Evolutionary conservation across 352 stramenopile species (phyloP).

Genomic region (Phytophthora sp.): DNA sequence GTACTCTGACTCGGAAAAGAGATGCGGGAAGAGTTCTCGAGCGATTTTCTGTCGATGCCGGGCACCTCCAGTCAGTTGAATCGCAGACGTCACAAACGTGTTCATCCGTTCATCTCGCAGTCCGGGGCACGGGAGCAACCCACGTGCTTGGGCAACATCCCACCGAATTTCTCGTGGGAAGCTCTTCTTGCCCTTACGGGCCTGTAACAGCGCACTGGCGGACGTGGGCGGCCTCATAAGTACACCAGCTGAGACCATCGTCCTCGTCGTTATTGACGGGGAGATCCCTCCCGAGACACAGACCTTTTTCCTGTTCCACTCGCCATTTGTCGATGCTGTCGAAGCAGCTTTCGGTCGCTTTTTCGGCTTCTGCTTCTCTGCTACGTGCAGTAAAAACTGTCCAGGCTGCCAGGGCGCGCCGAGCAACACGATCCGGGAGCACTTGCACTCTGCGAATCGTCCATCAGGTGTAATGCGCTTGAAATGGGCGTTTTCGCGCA

Average conservation of each 20-base stretch:
- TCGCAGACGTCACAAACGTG: slow-evolving; percentile 56
- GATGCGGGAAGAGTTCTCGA: slow-evolving; percentile 71
- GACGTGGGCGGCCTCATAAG: slow-evolving; percentile 26
- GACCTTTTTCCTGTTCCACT: slow-evolving; percentile 30
- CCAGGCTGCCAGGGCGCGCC: slow-evolving; percentile 54
- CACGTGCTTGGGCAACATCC: slow-evolving; percentile 48
- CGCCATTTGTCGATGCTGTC: background rate
- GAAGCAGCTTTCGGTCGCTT: slow-evolving; percentile 33
- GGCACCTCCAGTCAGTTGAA: slow-evolving; percentile 71
- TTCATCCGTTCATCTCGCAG: slow-evolving; percentile 63
- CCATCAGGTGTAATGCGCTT: slow-evolving; percentile 69
- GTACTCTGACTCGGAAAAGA: slow-evolving; percentile 44
- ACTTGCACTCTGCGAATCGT: slow-evolving; percentile 72
- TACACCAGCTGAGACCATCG: slow-evolving; percentile 3
- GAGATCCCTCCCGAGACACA: slow-evolving; percentile 1
- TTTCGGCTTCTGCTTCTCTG: slow-evolving; percentile 52
- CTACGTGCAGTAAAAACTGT: slow-evolving; percentile 67
- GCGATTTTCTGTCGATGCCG: slow-evolving; percentile 69
- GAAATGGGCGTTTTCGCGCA: slow-evolving; percentile 57
- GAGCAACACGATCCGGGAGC: slow-evolving; percentile 65
- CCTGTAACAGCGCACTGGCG: slow-evolving; percentile 23
- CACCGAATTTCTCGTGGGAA: slow-evolving; percentile 64
- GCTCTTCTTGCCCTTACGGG: slow-evolving; percentile 47
- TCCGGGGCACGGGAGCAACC: slow-evolving; percentile 66
- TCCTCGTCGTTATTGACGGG: slow-evolving; percentile 9